Percentiles rank a stretch among this genome's conserved stretches.
phyloP scores from a whole-genome alignment of 75 land plant genomes.

The Selaginella moellendorffii region DNA sequence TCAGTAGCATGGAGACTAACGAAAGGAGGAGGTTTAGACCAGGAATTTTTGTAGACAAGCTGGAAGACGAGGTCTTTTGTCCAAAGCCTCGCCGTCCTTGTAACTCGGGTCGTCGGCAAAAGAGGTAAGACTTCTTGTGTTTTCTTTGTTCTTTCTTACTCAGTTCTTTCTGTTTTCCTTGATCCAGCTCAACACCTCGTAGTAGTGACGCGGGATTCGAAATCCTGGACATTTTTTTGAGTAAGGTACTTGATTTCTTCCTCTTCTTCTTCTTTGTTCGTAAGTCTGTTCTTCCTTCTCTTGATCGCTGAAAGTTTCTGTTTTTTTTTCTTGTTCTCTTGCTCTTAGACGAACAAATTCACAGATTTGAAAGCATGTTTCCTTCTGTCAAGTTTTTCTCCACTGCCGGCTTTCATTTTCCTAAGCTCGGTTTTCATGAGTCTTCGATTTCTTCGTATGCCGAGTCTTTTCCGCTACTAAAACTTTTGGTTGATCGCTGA shows the following conservation, averaged over 20 bases:
- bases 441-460: no score
- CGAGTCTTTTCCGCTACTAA: no score
- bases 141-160: no score
- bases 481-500: no score
- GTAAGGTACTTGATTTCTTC: constrained; percentile 20
- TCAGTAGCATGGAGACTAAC: constrained; percentile 15
- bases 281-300: background rate
- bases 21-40: constrained; percentile 9
- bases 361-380: background rate
- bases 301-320: background rate
- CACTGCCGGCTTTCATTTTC: no score
- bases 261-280: no score
- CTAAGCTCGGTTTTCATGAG: no score
- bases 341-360: background rate
- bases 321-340: background rate
- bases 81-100: background rate
- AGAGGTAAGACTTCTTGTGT: no score
- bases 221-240: constrained; percentile 35
- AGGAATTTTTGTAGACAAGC: background rate
- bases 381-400: background rate
- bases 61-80: background rate
- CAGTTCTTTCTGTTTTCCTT: background rate
- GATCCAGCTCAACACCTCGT: background rate
- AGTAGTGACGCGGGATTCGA: constrained; percentile 26
- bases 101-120: background rate